Evolutionary conservation across 441 rosid genomes (phyloP).

Genomic region (Monsonia emarginata): DNA sequence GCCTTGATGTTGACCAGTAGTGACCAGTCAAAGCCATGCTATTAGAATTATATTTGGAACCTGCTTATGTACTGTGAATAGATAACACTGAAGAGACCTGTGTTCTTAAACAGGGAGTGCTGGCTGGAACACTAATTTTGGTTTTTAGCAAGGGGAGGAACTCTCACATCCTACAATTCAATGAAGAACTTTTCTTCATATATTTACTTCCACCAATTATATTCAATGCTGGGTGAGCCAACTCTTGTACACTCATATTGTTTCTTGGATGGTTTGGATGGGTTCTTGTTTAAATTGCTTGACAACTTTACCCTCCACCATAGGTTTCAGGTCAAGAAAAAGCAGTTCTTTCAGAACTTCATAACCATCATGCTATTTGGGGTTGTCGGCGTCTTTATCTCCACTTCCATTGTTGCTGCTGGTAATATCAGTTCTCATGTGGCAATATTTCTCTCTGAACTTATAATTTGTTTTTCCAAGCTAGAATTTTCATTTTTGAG

Average conservation of each 20-base stretch:
- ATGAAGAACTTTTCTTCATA: conserved; percentile 74
- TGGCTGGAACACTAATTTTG: conserved; percentile 52
- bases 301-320: conserved; percentile 11
- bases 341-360: conserved; percentile 71
- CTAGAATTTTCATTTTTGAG: neutral
- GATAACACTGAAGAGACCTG: too few species aligned
- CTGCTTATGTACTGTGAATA: too few species aligned
- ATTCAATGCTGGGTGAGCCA: conserved; percentile 79
- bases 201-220: conserved; percentile 94
- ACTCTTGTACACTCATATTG: neutral
- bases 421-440: conserved; percentile 29
- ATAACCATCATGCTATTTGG: conserved; percentile 70
- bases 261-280: neutral
- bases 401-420: conserved; percentile 42
- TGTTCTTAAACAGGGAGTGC: conserved; percentile 50
- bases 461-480: neutral
- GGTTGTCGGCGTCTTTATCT: conserved; percentile 67
- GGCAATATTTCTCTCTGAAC: neutral
- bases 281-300: neutral
- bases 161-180: conserved; percentile 63
- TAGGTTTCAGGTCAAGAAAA: conserved; percentile 91
- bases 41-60: too few species aligned
- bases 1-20: too few species aligned
- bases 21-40: too few species aligned
- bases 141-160: conserved; percentile 54